Evolutionary conservation across 306 rosid genomes (phyloP), one percentile per base, ranked within the genome.

Genomic region (Castanopsis chinensis): DNA sequence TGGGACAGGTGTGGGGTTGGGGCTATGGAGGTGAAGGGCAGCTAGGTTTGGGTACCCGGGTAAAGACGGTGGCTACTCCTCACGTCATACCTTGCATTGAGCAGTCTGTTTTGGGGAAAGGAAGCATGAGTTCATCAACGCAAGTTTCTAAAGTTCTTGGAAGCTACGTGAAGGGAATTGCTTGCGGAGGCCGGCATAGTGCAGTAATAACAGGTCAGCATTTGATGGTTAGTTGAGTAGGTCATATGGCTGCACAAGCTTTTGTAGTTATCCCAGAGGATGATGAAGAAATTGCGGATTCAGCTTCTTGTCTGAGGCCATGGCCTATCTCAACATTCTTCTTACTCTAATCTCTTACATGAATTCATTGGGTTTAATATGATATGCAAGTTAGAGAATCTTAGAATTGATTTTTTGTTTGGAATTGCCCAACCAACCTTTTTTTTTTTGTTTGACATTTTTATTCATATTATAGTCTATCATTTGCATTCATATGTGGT

Each of bases 1-100:
- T 92, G 97, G 97, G 97, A 88, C 97, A 94, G 97, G 98, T 92
- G 78, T 94, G 98, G 98, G 98, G 98, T 87, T 94, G 98, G 97
- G 98, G 98, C 94, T 91, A 94, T 82, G 98, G 98, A 87, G 98
- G 97, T 13, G 97, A 94, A 88, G 98, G 98, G 71, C 98, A 94
- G 81, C 96, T 94, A 75, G 98, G 98, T 84, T 87, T 92, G 94
- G 98, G 97, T 76, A 84, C 96, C 43, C 90, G 97, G 72, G 90
- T 94, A 70, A 92, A 92, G 92, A 92, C 86, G 92, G 90, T 92
- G 19, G 84, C 96, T 77, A 81, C 97, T 25, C 98, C 97, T 80
- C 97, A 91, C 82, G 81, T 83, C 79, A 88, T 94, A 75, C 87
- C 92, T 71, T 92, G 97, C 86, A 73, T 86, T 43, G 93, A 94